Evolutionary conservation across 2,329 filamentous ascomycete species (phyloP).

Genomic region (Beauveria sp.): DNA sequence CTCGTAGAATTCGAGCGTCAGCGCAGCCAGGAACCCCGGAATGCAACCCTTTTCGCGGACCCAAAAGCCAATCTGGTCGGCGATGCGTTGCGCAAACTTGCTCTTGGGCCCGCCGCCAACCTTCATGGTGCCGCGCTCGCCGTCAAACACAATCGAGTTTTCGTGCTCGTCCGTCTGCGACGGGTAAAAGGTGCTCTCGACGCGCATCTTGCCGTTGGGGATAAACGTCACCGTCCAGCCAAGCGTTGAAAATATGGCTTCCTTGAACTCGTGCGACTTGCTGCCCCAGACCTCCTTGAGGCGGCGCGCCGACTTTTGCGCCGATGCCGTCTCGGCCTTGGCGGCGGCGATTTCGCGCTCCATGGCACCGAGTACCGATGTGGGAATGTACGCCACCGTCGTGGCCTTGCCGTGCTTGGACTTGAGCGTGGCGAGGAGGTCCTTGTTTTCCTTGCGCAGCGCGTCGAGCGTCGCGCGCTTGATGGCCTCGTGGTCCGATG

Average conservation of each 20-base stretch:
- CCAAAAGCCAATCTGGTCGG: constrained; percentile 88
- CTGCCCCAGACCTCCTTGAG: constrained; percentile 88
- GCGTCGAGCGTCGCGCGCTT: constrained; percentile 73
- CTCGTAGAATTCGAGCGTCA: constrained; percentile 92
- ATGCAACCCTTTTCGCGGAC: constrained; percentile 90
- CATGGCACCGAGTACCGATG: constrained; percentile 66
- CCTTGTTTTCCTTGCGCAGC: constrained; percentile 75
- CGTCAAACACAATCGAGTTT: constrained; percentile 77
- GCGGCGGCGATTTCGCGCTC: constrained; percentile 69
- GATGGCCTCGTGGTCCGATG: constrained; percentile 73
- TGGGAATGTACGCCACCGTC: constrained; percentile 61
- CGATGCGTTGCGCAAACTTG: constrained; percentile 77
- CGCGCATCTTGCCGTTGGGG: constrained; percentile 91
- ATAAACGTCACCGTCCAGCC: constrained; percentile 95
- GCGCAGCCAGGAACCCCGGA: constrained; percentile 81
- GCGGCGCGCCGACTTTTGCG: constrained; percentile 75
- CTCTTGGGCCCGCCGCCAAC: constrained; percentile 84
- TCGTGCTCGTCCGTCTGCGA: constrained; percentile 61
- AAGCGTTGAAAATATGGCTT: constrained; percentile 84
- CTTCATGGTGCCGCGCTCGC: constrained; percentile 96
- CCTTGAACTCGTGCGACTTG: constrained; percentile 90
- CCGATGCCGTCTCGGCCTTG: constrained; percentile 59
- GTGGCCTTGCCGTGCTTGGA: constrained; percentile 29
- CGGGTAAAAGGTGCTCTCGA: constrained; percentile 79
- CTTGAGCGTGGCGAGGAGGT: constrained; percentile 67